phyloP scores from a whole-genome alignment of 139 green algal species.

The Asterochloris erici region DNA sequence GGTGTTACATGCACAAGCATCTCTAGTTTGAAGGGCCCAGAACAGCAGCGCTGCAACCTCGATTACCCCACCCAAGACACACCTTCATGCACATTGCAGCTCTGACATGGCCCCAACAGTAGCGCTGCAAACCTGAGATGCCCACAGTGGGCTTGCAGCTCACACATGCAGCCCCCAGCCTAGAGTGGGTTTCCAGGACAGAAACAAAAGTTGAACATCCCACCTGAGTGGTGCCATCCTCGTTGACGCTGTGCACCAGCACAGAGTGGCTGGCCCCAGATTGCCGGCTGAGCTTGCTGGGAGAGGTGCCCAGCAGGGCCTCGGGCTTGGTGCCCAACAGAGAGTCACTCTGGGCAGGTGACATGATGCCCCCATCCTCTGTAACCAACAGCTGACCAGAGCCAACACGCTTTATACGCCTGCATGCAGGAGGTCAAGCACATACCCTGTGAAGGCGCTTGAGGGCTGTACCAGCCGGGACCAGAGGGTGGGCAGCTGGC shows the following conservation, averaged over 20 bases:
- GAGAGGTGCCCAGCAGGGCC: background rate
- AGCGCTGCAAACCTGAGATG: background rate
- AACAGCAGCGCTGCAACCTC: too few relatives aligned
- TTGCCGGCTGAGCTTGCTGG: background rate
- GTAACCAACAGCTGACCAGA: conserved; percentile 15
- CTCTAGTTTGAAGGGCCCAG: too few relatives aligned
- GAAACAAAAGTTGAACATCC: too few relatives aligned
- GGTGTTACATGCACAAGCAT: too few relatives aligned
- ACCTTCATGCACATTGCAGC: background rate
- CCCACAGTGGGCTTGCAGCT: too few relatives aligned
- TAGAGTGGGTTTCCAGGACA: background rate
- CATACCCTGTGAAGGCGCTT: too few relatives aligned
- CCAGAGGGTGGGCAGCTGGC: too few relatives aligned
- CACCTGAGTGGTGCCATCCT: conserved; percentile 15
- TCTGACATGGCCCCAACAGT: background rate
- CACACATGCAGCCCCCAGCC: too few relatives aligned
- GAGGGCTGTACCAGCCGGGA: too few relatives aligned
- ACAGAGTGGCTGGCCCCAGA: background rate
- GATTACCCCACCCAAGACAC: too few relatives aligned
- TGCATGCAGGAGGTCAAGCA: background rate
- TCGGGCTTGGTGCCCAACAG: conserved; percentile 9
- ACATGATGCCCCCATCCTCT: conserved; percentile 1
- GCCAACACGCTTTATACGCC: conserved; percentile 13
- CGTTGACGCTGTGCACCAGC: conserved; percentile 13
- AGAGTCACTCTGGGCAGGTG: background rate